Percentiles rank a stretch among this genome's conserved stretches.
phyloP scores from a whole-genome alignment of 1,139 yeast species.

The Blastobotrys illinoisensis region DNA sequence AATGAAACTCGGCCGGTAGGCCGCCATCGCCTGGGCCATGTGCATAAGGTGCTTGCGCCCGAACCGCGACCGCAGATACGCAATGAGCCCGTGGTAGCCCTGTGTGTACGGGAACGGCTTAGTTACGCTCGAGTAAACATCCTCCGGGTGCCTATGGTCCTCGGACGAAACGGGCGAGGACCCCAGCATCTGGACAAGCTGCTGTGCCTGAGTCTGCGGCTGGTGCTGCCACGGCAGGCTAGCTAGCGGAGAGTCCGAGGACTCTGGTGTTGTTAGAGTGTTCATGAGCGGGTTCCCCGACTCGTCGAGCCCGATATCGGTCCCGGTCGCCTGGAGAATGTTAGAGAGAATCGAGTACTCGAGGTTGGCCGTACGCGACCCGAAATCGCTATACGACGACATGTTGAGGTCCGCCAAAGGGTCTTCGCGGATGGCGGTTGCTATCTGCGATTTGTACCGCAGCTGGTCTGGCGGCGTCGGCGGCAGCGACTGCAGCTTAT shows the following conservation, averaged over 20 bases:
- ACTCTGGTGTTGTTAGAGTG: conserved; percentile 9
- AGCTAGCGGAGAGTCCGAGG: conserved; percentile 5
- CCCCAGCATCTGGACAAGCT: conserved; percentile 11
- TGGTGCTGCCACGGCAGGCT: background rate
- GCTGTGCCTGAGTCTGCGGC: background rate
- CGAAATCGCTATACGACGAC: conserved; percentile 34
- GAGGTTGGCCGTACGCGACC: conserved; percentile 74
- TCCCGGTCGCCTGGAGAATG: conserved; percentile 41
- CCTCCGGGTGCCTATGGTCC: conserved; percentile 34
- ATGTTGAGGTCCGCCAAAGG: background rate
- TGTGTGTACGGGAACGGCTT: conserved; percentile 83
- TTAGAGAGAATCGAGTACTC: conserved; percentile 76
- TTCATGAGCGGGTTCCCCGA: background rate
- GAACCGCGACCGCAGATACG: conserved; percentile 68
- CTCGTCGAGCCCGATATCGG: background rate
- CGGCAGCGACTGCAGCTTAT: conserved; percentile 7
- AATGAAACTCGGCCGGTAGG: conserved; percentile 84
- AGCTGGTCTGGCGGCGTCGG: conserved; percentile 12
- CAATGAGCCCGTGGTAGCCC: conserved; percentile 78
- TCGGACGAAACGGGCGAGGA: conserved; percentile 17
- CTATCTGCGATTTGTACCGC: background rate
- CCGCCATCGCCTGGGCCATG: conserved; percentile 86
- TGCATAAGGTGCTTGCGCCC: conserved; percentile 63
- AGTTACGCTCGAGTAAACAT: conserved; percentile 26
- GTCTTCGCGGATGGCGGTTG: conserved; percentile 1